Conservation (phyloP, 495 filamentous ascomycete species). For the Aspergillus indologenus region DNA sequence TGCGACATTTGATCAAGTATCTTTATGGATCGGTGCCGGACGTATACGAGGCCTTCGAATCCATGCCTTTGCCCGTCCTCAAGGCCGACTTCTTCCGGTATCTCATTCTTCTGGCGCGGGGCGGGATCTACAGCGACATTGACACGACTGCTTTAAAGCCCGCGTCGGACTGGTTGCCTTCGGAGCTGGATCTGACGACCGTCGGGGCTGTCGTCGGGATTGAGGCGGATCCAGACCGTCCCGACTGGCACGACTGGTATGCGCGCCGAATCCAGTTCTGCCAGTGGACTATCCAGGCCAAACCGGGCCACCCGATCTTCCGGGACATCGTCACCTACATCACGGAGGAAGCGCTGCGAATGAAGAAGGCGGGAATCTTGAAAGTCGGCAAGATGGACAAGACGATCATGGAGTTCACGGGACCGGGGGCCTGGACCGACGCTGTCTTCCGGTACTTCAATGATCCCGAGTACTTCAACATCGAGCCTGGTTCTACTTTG, state of each 20-base stretch:
- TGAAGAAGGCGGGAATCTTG: constrained; percentile 68
- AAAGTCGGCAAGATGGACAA: constrained; percentile 62
- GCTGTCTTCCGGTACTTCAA: constrained; percentile 91
- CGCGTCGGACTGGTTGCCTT: constrained; percentile 83
- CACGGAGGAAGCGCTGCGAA: constrained; percentile 72
- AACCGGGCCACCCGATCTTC: constrained; percentile 90
- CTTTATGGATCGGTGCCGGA: constrained; percentile 87
- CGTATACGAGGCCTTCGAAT: constrained; percentile 85
- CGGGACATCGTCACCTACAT: constrained; percentile 84
- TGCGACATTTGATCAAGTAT: constrained; percentile 74
- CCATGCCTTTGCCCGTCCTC: constrained; percentile 80
- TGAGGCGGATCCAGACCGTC: constrained; percentile 90
- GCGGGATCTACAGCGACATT: constrained; percentile 96
- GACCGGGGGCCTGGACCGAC: constrained; percentile 94
- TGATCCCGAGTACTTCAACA: constrained; percentile 83
- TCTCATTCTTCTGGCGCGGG: constrained; percentile 86
- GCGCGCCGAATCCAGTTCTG: constrained; percentile 95
- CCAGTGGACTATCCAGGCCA: constrained; percentile 97
- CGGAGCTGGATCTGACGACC: constrained; percentile 66
- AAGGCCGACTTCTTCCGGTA: constrained; percentile 99
- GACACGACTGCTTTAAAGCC: constrained; percentile 83
- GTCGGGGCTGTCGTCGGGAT: constrained; percentile 90
- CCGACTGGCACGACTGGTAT: constrained; percentile 95
- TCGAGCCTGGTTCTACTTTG: constrained; percentile 58
- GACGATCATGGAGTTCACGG: constrained; percentile 92